These are phyloP conservation scores for Phialemonium atrogriseum DNA, from an alignment of 2,329 filamentous ascomycete species.

Conservation along the genomic window DNA sequence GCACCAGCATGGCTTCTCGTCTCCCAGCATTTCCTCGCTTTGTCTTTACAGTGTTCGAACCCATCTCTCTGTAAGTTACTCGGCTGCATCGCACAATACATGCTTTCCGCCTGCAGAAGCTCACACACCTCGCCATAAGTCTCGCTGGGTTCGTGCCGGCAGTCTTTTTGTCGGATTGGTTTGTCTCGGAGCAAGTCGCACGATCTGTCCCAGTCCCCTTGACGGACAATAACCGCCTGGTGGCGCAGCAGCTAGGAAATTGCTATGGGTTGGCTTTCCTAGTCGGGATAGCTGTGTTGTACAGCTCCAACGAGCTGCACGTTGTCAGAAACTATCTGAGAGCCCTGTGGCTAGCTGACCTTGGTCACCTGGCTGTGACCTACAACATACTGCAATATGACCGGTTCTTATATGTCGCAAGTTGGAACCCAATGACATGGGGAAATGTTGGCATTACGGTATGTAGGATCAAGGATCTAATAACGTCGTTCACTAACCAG, in stretches of 20 bases:
- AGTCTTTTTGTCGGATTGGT: slow-evolving; percentile 49
- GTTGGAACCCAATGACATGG: slow-evolving; percentile 66
- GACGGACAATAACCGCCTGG: slow-evolving; percentile 41
- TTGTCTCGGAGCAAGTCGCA: slow-evolving; percentile 54
- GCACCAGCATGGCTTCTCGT: slow-evolving; percentile 44
- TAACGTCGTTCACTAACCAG: background rate
- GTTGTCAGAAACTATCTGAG: slow-evolving; percentile 61
- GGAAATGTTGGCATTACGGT: slow-evolving; percentile 63
- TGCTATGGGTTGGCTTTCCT: slow-evolving; percentile 59
- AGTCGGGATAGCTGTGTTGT: slow-evolving; percentile 54
- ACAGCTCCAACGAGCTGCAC: slow-evolving; percentile 54
- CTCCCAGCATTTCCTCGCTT: slow-evolving; percentile 56
- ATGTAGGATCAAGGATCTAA: slow-evolving; percentile 16
- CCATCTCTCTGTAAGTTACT: slow-evolving; percentile 52
- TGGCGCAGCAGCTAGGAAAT: slow-evolving; percentile 63
- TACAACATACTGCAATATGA: slow-evolving; percentile 49
- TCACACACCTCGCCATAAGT: slow-evolving; percentile 26
- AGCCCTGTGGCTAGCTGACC: slow-evolving; percentile 56
- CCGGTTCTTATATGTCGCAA: slow-evolving; percentile 39
- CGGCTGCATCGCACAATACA: background rate
- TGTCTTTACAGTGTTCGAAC: slow-evolving; percentile 61
- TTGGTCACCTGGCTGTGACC: slow-evolving; percentile 59
- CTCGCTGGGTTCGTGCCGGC: slow-evolving; percentile 50
- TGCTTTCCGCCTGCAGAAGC: slow-evolving; percentile 5
- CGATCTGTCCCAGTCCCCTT: slow-evolving; percentile 22